Evolutionary conservation across 2,329 filamentous ascomycete species (phyloP).

Genomic region (Endoconidiophora laricicola): DNA sequence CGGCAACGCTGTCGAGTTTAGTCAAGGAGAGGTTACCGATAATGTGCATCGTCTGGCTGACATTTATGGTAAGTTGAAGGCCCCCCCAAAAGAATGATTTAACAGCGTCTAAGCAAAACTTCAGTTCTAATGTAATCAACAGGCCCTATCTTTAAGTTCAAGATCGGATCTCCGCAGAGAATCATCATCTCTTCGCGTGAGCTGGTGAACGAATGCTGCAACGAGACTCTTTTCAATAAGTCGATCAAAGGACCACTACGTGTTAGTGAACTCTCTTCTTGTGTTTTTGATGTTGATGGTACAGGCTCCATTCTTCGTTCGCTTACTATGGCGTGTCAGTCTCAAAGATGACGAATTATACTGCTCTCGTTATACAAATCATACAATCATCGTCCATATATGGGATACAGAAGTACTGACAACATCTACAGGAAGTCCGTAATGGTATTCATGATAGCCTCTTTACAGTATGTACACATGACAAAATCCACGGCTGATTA

Average conservation of each 20-base stretch:
- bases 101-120: not conserved
- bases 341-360: not conserved
- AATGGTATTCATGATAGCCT: slow-evolving; percentile 47
- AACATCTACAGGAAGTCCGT: slow-evolving; percentile 30
- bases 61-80: slow-evolving; percentile 38
- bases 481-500: no score
- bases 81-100: no score
- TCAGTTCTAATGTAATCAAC: not conserved
- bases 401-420: slow-evolving; percentile 4
- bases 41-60: slow-evolving; percentile 42
- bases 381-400: no score
- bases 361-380: not conserved
- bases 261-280: slow-evolving; percentile 15
- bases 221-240: slow-evolving; percentile 52
- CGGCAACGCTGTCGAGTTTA: slow-evolving; percentile 49
- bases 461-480: slow-evolving; percentile 37
- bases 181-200: slow-evolving; percentile 36
- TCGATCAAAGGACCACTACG: slow-evolving; percentile 30
- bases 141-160: slow-evolving; percentile 46
- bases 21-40: slow-evolving; percentile 35
- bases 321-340: not conserved
- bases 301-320: slow-evolving; percentile 6
- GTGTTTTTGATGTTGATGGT: no score
- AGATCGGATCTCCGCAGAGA: slow-evolving; percentile 28
- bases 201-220: slow-evolving; percentile 45